A percentile compares a stretch with the other conserved stretches of the same genome.
These are phyloP conservation scores for Gynandropsis gynandra DNA, from an alignment of 345 rosid species.

Conservation along the genomic window DNA sequence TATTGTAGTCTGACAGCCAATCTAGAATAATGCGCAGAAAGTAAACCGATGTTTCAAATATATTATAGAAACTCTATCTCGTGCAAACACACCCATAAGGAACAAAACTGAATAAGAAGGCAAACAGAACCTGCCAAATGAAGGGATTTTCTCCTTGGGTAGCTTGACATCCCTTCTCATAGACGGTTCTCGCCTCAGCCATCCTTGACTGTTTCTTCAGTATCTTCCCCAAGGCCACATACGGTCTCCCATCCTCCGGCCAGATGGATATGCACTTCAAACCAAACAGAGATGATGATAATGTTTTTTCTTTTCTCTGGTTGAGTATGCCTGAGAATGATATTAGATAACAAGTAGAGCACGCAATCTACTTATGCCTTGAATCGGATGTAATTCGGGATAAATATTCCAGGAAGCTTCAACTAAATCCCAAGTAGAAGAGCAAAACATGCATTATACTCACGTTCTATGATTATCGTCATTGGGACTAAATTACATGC, in stretches of 20 bases:
- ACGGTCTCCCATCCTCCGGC: slow-evolving; percentile 98
- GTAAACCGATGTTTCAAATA: no score
- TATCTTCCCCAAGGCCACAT: slow-evolving; percentile 80
- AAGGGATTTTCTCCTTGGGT: slow-evolving; percentile 95
- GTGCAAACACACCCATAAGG: background rate
- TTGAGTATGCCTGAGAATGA: no score
- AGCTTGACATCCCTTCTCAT: slow-evolving; percentile 85
- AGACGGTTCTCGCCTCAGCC: slow-evolving; percentile 62
- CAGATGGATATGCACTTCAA: slow-evolving; percentile 69
- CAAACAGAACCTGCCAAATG: slow-evolving; percentile 80
- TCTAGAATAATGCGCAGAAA: no score
- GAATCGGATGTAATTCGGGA: background rate
- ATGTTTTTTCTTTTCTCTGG: background rate
- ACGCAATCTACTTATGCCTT: background rate
- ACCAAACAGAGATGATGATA: slow-evolving; percentile 21
- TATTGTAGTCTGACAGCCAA: no score
- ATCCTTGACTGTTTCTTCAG: slow-evolving; percentile 58
- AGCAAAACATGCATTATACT: slow-evolving; percentile 7
- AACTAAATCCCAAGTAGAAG: no score
- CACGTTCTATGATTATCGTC: no score
- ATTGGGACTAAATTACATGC: no score
- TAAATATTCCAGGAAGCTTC: background rate
- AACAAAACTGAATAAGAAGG: background rate
- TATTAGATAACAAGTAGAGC: no score
- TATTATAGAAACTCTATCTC: no score